These are phyloP conservation scores for Aspergillus sp. DNA, from an alignment of 2,329 filamentous ascomycete genomes.

Conservation along the genomic window DNA sequence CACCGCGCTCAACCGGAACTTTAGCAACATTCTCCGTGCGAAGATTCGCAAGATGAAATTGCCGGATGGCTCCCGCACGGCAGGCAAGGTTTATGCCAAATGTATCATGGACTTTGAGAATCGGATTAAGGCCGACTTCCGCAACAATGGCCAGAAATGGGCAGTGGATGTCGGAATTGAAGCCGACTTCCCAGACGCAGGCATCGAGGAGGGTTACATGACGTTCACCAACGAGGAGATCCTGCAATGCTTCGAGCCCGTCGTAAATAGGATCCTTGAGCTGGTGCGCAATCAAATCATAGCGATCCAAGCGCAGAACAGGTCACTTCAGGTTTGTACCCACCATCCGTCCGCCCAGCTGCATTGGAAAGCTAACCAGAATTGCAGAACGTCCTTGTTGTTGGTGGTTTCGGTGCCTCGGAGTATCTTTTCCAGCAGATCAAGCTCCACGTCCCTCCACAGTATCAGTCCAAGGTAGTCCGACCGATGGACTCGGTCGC, in stretches of 20 bases:
- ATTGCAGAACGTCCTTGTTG: constrained; percentile 80
- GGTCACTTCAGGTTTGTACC: constrained; percentile 70
- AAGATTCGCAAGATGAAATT: constrained; percentile 99
- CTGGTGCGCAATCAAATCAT: constrained; percentile 98
- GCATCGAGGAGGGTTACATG: constrained; percentile 99
- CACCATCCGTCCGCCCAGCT: neutral
- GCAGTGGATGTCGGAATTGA: constrained; percentile 98
- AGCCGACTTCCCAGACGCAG: constrained; percentile 94
- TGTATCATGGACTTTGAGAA: constrained; percentile 99
- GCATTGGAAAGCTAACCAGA: constrained; percentile 21
- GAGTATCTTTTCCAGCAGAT: constrained; percentile 99
- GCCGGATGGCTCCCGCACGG: constrained; percentile 92
- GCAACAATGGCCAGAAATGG: constrained; percentile 99
- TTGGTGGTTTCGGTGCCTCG: constrained; percentile 96
- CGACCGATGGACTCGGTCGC: constrained; percentile 98
- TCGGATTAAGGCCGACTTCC: constrained; percentile 98
- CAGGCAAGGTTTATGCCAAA: constrained; percentile 97
- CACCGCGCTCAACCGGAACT: constrained; percentile 96
- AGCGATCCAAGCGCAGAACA: constrained; percentile 96
- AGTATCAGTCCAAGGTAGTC: constrained; percentile 98
- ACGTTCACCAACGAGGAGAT: constrained; percentile 99
- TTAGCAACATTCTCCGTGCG: constrained; percentile 94
- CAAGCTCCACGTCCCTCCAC: constrained; percentile 94
- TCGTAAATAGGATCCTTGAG: constrained; percentile 95
- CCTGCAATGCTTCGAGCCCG: constrained; percentile 96